Base-by-base conservation (phyloP, 2,329 filamentous ascomycete species). In the Penicillium sp. region DNA sequence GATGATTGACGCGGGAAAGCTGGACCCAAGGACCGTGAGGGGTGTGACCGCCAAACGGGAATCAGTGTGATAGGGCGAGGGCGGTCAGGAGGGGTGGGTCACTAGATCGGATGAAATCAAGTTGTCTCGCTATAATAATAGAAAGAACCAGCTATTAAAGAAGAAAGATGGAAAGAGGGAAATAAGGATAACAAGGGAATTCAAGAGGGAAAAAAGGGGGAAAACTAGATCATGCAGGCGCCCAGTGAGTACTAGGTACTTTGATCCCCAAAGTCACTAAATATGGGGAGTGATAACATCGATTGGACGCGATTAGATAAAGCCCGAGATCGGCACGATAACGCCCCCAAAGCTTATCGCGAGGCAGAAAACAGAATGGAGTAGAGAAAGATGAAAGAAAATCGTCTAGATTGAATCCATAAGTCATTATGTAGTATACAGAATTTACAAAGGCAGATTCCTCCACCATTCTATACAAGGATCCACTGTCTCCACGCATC, bases 11-110 rank as follows among this genome's bases (percentile, higher is more conserved):
- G 57, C 57, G 60, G 62, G 62, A 65, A 61, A 58, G 60, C 58
- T 63, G 61, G 67, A 67, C 59, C 67, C 66, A 69, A 64, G 66
- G 64, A 68, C 64, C 60, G 45, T 58, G 57, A 61, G 57, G 61
- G 63, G 61, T 48, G 63, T 67, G 62, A 67, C 67, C 62, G 63
- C 63, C 67, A 66, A 62, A 62, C 65, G 69, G 72, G 71, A 72
- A 72, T 67, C 64, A 67, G 62, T 67, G 66, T 69, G 59, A 60
- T 44, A 45, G 39, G 50, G 29, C 43, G 59, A 50, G 50, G 69
- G 70, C 69, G 70, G 71, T 71, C 67, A 72, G 69, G 51, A 67
- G 67, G 63, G 69, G 61, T 62, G 65, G 55, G 59, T 60, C 56
- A 54, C 52, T 54, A 26, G 44, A 39, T 39, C 35, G 25, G 45